Base-by-base conservation (phyloP, 306 rosid genomes). In the Trichosanthes truncata region DNA sequence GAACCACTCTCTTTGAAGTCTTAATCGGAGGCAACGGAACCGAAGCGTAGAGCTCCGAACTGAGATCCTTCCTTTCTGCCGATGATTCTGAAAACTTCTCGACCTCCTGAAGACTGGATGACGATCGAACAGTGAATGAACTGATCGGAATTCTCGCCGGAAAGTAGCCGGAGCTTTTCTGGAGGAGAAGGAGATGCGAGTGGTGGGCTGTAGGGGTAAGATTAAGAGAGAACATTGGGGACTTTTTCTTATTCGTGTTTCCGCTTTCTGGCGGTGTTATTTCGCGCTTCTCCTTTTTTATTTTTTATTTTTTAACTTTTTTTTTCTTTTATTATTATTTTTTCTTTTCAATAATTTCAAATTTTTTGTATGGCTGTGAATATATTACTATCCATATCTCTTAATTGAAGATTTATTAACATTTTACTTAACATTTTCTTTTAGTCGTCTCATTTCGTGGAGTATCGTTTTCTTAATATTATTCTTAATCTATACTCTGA, bases 1-100 rank as follows among this genome's bases (percentile, higher is more conserved):
- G 84, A 45, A 95, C 92, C 55, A 94, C 97, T 73, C 97, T 88
- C 91, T 92, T 94, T 2, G 90, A 84, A 31, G 63, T 77, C 86
- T 67, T 91, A 18, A 89, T 78, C 2, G 87, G 87, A 63, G 86
- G 93, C 40, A 90, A 84, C 38, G 86, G 80, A 23, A 46, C 35
- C 75, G 87, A 84, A 49, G 87, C 43, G 23, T 71, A 68, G 3
- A 86, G 86, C 81, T 86, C 89, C 55, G 91, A 87, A 41, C 77
- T 45, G 20, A 83, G 77, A n/a, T 82, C 85, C 8, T 43, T 75
- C 26, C 81, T 45, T 23, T 84, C 81, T 20, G 56, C 31, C 7
- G 86, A 76, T n/a, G 86, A 49, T 45, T 60, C 63, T 2, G 79
- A 56, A 18, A n/a, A 38, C 55, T 83, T 74, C 74, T 83, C 78